These are phyloP conservation scores for Gonapodya prolifera DNA, from an alignment of 192 early-diverging fungal species.

Conservation along the genomic window DNA sequence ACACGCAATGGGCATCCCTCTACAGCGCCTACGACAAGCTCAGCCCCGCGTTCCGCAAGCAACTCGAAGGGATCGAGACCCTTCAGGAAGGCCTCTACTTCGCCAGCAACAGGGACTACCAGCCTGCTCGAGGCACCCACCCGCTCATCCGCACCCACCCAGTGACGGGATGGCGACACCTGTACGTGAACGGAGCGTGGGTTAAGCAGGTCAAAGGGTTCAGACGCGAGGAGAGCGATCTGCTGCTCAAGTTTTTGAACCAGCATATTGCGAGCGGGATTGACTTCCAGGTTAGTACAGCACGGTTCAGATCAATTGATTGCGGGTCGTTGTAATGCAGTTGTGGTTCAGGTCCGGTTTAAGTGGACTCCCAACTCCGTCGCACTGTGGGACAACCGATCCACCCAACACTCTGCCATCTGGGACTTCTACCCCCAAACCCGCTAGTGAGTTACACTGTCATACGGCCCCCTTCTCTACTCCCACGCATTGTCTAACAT, in stretches of 20 bases:
- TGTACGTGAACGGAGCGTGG: background rate
- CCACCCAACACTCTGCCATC: too few species aligned
- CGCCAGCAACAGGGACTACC: background rate
- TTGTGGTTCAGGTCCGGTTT: conserved; percentile 28
- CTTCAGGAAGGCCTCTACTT: conserved; percentile 1
- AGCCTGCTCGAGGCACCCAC: background rate
- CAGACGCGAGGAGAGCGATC: background rate
- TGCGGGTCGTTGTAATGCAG: too few species aligned
- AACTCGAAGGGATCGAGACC: background rate
- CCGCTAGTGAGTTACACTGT: too few species aligned
- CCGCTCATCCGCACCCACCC: background rate
- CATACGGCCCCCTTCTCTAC: too few species aligned
- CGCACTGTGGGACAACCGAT: conserved; percentile 24
- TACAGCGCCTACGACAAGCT: background rate
- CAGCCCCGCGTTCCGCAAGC: background rate
- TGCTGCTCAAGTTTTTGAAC: background rate
- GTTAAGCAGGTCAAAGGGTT: background rate
- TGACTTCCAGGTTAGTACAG: conserved; percentile 11
- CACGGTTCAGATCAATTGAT: too few species aligned
- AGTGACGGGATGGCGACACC: background rate
- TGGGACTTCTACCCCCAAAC: too few species aligned
- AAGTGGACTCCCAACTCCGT: background rate
- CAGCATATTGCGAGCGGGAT: background rate
- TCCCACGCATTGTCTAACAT: too few species aligned
- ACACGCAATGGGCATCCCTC: background rate